Base-by-base conservation (phyloP, 1,284 basidiomycete genomes). In the Irpex sp. region DNA sequence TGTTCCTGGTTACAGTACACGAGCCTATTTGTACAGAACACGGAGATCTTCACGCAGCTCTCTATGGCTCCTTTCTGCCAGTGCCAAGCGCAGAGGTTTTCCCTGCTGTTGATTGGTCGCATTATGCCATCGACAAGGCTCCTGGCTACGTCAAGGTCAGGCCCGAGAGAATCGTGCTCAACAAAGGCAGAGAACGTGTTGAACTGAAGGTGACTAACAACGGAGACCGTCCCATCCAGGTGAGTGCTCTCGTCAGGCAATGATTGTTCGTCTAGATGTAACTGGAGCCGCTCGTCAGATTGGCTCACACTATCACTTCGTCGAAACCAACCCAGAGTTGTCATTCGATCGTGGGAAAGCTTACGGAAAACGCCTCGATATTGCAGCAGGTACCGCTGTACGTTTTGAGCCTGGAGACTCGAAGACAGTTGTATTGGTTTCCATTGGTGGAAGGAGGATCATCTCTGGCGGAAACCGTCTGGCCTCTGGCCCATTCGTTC, bases 331-430 rank as follows among this genome's bases (percentile, higher is more conserved):
- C 76, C 77, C 86, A 1, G 80, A 84, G 0, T 83, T 99, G 5
- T 79, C 80, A 1, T 98, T 99, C 70, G 95, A 98, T 76, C 88
- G 97, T 13, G 77, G 78, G 1, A 81, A 86, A 61, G 86, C 95
- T 0, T 90, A 96, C 64, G 93, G 93, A 3, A 95, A 87, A 70
- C 85, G 93, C 15, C 86, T 99, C 2, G 95, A 99, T 74, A 96
- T 98, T 58, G 81, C 95, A 0, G 90, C 97, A 0, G 97, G 95
- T 5, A 98, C 95, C 0, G 96, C 97, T 1, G 92, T 98, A 4
- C 88, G 97, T 17, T 99, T 99, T 73, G 97, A 99, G 73, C 97
- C 97, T 0, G 95, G 95, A 6, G 94, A 97, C 70, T 75, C 77
- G 33, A 95, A 95, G 77, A 89, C 90, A 0, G 93, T 98, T 35